Evolutionary conservation across 1,139 yeast genomes (phyloP).

Genomic region (Debaryomyces subglobosus): DNA sequence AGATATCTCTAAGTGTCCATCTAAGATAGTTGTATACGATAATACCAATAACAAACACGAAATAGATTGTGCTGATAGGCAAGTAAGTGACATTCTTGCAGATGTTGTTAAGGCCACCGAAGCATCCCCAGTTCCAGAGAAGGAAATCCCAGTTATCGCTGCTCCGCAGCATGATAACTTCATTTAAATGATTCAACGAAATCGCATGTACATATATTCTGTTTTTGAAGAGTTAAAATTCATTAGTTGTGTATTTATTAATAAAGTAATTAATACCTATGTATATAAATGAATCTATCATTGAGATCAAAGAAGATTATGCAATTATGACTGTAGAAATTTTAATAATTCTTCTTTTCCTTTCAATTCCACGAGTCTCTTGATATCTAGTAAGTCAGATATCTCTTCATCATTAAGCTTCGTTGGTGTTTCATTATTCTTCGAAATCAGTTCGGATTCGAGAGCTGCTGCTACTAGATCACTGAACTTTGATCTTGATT

Average conservation of each 20-base stretch:
- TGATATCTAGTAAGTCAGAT: constrained; percentile 57
- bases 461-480: constrained; percentile 29
- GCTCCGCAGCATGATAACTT: constrained; percentile 11
- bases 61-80: constrained; percentile 37
- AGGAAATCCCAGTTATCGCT: constrained; percentile 27
- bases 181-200: constrained; percentile 2
- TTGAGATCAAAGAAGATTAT: not conserved
- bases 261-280: constrained; percentile 2
- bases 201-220: constrained; percentile 12
- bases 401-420: constrained; percentile 39
- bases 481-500: constrained; percentile 22
- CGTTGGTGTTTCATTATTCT: constrained; percentile 9
- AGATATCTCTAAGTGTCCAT: constrained; percentile 52
- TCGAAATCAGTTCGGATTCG: constrained; percentile 28
- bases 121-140: constrained; percentile 32
- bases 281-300: constrained; percentile 9
- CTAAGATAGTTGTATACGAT: constrained; percentile 38
- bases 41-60: constrained; percentile 22
- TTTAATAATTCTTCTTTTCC: constrained; percentile 68
- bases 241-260: constrained; percentile 6
- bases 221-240: not conserved
- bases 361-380: constrained; percentile 62
- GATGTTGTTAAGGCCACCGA: constrained; percentile 35
- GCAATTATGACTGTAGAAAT: constrained; percentile 46
- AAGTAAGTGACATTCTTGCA: constrained; percentile 29